A percentile compares a stretch with the other conserved stretches of the same genome.
phyloP scores from a whole-genome alignment of 2,329 filamentous ascomycete species.

The Hymenoscyphus occultus region DNA sequence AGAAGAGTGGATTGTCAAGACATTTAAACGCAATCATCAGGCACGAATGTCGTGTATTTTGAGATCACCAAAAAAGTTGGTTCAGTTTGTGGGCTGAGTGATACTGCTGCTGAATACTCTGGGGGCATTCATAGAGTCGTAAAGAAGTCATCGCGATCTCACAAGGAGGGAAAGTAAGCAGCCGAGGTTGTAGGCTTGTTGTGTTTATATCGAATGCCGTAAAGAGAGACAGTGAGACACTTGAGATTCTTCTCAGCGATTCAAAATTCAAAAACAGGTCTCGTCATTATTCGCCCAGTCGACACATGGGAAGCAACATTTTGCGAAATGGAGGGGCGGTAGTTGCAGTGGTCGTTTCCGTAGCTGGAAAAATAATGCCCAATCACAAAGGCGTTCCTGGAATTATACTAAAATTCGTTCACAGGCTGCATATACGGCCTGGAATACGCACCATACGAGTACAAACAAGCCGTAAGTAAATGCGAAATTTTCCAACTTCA shows the following conservation, averaged over 20 bases:
- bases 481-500: background rate
- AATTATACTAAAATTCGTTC: background rate
- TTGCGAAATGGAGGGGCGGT: background rate
- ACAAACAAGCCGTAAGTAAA: background rate
- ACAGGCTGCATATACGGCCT: background rate
- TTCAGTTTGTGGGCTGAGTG: background rate
- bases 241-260: background rate
- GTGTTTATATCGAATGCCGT: background rate
- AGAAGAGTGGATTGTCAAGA: background rate
- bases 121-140: background rate
- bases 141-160: background rate
- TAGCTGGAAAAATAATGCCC: constrained; percentile 5
- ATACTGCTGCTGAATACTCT: background rate
- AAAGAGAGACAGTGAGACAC: background rate
- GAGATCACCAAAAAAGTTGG: background rate
- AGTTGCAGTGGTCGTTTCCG: background rate
- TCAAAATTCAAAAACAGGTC: background rate
- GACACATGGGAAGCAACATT: background rate
- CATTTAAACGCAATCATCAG: background rate
- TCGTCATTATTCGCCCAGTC: constrained; percentile 1
- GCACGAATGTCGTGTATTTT: background rate
- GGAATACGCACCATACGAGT: background rate
- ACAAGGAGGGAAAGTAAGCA: constrained; percentile 11
- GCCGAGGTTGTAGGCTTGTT: constrained; percentile 2
- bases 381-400: constrained; percentile 13